These are phyloP conservation scores for Ulmus americana DNA, from an alignment of 331 rosid genomes.

Conservation along the genomic window DNA sequence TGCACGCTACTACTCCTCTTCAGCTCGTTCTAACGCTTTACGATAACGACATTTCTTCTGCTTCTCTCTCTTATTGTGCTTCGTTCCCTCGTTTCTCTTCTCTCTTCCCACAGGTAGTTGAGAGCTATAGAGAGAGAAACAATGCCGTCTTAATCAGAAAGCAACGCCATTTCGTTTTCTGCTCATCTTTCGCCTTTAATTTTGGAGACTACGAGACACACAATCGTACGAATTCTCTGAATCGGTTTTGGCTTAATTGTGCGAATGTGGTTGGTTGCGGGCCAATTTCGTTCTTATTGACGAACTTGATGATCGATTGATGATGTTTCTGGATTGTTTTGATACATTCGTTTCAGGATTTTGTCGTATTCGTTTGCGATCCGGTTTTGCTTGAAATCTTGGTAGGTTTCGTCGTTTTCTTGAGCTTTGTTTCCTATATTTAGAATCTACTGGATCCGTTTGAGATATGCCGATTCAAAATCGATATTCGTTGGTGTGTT, in stretches of 20 bases:
- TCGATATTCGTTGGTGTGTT: neutral
- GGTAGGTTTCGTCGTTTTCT: slow-evolving; percentile 18
- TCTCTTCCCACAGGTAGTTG: slow-evolving; percentile 11
- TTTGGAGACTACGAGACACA: neutral
- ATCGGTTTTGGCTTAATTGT: slow-evolving; percentile 4
- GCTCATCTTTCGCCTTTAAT: slow-evolving; percentile 6
- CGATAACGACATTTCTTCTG: slow-evolving; percentile 39
- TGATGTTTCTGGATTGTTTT: slow-evolving; percentile 22
- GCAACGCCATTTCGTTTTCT: slow-evolving; percentile 26
- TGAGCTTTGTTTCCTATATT: slow-evolving; percentile 5
- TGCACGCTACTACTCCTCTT: slow-evolving; percentile 41
- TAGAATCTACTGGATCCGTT: slow-evolving; percentile 10
- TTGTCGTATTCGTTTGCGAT: neutral
- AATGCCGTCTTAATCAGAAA: slow-evolving; percentile 36
- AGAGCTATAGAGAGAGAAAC: slow-evolving; percentile 7
- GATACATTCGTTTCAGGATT: slow-evolving; percentile 17
- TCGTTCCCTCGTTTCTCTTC: slow-evolving; percentile 10
- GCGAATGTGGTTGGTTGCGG: slow-evolving; percentile 7
- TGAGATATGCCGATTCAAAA: neutral
- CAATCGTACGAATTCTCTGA: neutral
- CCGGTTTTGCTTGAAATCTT: slow-evolving; percentile 4
- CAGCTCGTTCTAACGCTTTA: slow-evolving; percentile 27
- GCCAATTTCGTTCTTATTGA: neutral
- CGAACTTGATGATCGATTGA: slow-evolving; percentile 17
- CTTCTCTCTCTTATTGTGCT: slow-evolving; percentile 27